A percentile compares a stretch with the other conserved stretches of the same genome.
phyloP scores from a whole-genome alignment of 345 rosid genomes.

The Citrus australasica region DNA sequence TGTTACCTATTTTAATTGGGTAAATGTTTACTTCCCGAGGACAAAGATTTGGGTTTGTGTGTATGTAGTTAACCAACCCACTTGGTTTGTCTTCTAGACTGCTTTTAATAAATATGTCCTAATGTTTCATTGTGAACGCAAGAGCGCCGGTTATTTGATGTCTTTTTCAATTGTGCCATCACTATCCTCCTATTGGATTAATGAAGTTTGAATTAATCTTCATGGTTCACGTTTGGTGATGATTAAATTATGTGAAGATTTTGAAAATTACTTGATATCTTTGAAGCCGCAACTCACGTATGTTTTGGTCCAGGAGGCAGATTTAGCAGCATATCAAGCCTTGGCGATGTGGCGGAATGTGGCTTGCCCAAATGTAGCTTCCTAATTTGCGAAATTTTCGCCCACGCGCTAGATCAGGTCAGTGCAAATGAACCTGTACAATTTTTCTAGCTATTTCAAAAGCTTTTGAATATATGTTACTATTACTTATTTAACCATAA shows the following conservation, averaged over 20 bases:
- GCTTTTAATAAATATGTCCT: no score
- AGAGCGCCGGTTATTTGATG: background rate
- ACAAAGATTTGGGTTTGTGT: no score
- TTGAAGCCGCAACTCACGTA: conserved; percentile 1
- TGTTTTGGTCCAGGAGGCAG: conserved; percentile 10
- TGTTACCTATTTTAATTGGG: no score
- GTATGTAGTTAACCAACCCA: no score
- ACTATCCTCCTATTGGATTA: no score
- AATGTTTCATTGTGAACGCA: background rate
- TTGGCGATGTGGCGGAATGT: no score
- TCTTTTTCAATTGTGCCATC: background rate
- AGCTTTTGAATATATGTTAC: no score
- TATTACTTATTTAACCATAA: no score
- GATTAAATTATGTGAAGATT: background rate
- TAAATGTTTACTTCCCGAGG: no score
- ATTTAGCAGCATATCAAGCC: background rate
- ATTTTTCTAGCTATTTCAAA: no score
- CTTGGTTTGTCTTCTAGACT: no score
- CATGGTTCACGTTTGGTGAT: conserved; percentile 8
- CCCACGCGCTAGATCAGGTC: background rate
- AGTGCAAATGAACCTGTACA: no score
- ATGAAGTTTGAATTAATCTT: background rate
- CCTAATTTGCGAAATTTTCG: background rate
- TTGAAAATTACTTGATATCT: background rate
- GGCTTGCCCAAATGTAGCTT: background rate